Evolutionary conservation across 805 yeast genomes (phyloP).

Genomic region (Kuraishia floccosa): DNA sequence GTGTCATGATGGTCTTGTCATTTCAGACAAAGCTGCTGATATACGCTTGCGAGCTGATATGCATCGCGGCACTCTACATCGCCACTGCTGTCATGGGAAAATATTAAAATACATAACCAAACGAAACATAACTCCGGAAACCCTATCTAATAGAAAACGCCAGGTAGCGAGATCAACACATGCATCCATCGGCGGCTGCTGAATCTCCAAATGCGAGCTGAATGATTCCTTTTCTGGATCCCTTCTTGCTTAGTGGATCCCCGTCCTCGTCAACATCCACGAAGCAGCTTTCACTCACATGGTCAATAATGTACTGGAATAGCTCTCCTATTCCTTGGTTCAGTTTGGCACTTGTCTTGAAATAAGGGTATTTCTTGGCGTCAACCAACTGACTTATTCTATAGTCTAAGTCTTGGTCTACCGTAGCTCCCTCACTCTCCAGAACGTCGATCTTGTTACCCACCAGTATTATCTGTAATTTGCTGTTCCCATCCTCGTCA

Average conservation of each 20-base stretch:
- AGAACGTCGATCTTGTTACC: slow-evolving; percentile 78
- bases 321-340: slow-evolving; percentile 48
- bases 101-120: no score
- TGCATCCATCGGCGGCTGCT: neutral
- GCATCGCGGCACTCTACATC: no score
- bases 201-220: neutral
- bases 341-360: slow-evolving; percentile 57
- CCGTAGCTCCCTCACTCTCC: slow-evolving; percentile 10
- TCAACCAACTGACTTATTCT: slow-evolving; percentile 12
- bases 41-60: no score
- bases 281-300: slow-evolving; percentile 15
- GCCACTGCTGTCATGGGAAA: no score
- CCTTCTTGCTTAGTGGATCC: slow-evolving; percentile 1
- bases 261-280: slow-evolving; percentile 8
- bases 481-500: slow-evolving; percentile 5
- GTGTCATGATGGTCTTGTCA: no score
- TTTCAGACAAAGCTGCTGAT: no score
- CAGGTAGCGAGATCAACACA: no score
- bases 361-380: slow-evolving; percentile 10
- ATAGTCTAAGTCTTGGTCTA: slow-evolving; percentile 9
- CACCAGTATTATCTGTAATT: slow-evolving; percentile 36
- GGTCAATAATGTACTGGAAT: slow-evolving; percentile 21
- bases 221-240: neutral
- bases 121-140: no score
- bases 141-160: no score